Conservation (phyloP, 2,329 filamentous ascomycete genomes). For the Aureobasidium sp. region DNA sequence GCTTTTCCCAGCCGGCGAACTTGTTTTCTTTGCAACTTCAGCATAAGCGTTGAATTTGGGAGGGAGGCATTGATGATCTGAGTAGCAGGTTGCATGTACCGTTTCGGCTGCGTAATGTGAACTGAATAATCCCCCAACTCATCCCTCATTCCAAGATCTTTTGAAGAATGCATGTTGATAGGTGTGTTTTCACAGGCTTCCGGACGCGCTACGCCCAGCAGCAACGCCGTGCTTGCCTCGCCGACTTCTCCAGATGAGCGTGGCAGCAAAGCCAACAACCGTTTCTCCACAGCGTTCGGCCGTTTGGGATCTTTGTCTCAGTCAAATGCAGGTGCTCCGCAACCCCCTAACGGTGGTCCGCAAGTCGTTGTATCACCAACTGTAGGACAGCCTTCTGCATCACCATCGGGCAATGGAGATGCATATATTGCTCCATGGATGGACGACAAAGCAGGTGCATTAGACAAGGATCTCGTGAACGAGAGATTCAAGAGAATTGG, state of each 20-base stretch:
- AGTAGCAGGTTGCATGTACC: conserved; percentile 9
- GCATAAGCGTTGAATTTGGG: conserved; percentile 11
- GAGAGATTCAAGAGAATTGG: conserved; percentile 9
- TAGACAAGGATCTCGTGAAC: conserved; percentile 4
- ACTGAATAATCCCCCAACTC: conserved; percentile 2
- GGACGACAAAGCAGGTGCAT: neutral
- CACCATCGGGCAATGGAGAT: neutral
- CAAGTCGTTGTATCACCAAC: neutral
- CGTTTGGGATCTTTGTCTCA: conserved; percentile 1
- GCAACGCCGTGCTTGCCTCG: conserved; percentile 7
- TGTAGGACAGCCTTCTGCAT: neutral
- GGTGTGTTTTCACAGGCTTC: conserved; percentile 7
- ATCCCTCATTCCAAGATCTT: neutral
- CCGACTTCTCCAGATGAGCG: neutral
- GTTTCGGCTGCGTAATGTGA: conserved; percentile 8
- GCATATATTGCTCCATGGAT: conserved; percentile 9
- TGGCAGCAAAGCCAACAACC: conserved; percentile 12
- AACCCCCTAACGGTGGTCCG: neutral
- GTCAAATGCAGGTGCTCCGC: neutral
- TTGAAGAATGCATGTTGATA: conserved; percentile 11
- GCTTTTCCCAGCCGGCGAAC: neutral
- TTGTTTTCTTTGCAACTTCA: conserved; percentile 2
- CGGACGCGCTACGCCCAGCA: conserved; percentile 6
- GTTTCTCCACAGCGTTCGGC: conserved; percentile 8
- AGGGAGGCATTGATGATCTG: conserved; percentile 9